A percentile compares a stretch with the other conserved stretches of the same genome.
phyloP scores from a whole-genome alignment of 148 eudicot species.

The Limonium bicolor region DNA sequence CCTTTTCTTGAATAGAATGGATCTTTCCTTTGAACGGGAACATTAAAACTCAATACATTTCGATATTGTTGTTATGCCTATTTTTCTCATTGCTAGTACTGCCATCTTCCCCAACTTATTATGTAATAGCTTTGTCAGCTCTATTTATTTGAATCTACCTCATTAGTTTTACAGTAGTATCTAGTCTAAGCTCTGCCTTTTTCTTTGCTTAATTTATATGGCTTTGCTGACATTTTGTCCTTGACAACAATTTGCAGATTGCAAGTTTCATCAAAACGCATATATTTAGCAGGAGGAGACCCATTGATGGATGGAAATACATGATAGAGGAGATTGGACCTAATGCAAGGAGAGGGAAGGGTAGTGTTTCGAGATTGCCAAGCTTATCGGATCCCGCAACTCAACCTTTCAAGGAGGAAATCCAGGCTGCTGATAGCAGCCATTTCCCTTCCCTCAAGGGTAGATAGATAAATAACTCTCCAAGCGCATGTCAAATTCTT shows the following conservation, averaged over 20 bases:
- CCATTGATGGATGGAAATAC: conserved; percentile 97
- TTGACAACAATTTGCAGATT: conserved; percentile 32
- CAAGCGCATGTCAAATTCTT: too few species aligned
- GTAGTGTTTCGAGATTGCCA: conserved; percentile 69
- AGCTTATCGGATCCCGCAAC: conserved; percentile 82
- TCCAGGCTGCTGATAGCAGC: conserved; percentile 15
- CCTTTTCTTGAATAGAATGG: too few species aligned
- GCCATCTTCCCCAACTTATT: too few species aligned
- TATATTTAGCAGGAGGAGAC: conserved; percentile 93
- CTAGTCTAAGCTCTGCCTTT: background rate
- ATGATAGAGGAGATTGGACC: conserved; percentile 98
- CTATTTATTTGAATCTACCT: too few species aligned
- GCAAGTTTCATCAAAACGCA: conserved; percentile 95
- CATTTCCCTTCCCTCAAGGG: conserved; percentile 17
- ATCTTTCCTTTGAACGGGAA: too few species aligned
- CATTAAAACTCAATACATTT: too few species aligned
- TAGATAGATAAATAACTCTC: too few species aligned
- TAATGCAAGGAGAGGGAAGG: conserved; percentile 81
- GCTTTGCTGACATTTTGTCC: background rate
- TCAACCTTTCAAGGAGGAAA: conserved; percentile 77
- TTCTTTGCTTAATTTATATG: background rate
- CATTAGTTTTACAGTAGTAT: too few species aligned
- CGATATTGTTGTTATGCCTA: background rate
- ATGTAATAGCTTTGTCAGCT: too few species aligned
- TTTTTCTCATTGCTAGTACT: background rate